Conservation (phyloP, 176 grass and related monocot genomes). For the Lolium rigidum region DNA sequence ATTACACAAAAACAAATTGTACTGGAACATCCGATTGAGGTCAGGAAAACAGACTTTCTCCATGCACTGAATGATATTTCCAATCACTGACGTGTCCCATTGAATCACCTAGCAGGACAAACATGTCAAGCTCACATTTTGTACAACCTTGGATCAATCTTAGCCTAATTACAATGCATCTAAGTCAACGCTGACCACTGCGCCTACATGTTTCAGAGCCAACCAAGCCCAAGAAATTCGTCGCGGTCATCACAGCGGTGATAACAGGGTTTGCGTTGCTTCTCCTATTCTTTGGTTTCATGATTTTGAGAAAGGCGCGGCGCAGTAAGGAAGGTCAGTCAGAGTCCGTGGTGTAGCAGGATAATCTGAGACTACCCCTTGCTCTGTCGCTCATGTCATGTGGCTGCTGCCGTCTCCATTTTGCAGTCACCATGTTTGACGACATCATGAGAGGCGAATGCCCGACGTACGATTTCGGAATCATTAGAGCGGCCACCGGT, state of each 20-base stretch:
- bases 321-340: no score
- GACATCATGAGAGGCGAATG: constrained; percentile 40
- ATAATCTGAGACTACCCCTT: neutral
- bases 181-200: neutral
- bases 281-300: no score
- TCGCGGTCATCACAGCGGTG: no score
- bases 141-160: neutral
- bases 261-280: no score
- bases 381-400: neutral
- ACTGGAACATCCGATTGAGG: neutral
- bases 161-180: neutral
- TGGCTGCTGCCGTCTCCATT: neutral
- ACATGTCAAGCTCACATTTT: neutral
- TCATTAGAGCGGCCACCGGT: constrained; percentile 48
- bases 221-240: no score
- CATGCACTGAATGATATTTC: neutral
- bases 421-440: constrained; percentile 1
- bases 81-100: neutral
- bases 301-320: no score
- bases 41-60: neutral
- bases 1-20: neutral
- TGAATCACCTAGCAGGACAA: neutral
- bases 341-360: no score
- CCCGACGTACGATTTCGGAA: constrained; percentile 43
- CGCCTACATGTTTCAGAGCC: neutral